These are phyloP conservation scores for Sugiyamaella smithiae DNA, from an alignment of 805 yeast species.

Conservation along the genomic window DNA sequence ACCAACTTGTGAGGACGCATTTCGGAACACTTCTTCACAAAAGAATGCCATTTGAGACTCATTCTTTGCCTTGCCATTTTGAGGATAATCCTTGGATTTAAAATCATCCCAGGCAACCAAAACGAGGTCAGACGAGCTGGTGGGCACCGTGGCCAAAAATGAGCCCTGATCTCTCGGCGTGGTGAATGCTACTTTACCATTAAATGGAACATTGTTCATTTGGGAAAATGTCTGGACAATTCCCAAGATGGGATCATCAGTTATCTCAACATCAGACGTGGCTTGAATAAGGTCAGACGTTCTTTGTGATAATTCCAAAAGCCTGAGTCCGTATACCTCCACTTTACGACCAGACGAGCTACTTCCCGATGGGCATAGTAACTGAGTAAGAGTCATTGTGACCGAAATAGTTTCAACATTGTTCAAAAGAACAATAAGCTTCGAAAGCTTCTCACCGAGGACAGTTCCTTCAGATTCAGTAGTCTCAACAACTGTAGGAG, in stretches of 20 bases:
- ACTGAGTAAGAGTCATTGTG: conserved; percentile 30
- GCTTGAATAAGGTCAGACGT: conserved; percentile 70
- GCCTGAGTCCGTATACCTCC: conserved; percentile 50
- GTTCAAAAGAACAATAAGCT: conserved; percentile 28
- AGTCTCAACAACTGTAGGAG: conserved; percentile 20
- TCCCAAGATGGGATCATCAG: conserved; percentile 18
- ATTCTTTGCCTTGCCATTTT: background rate
- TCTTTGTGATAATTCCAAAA: conserved; percentile 61
- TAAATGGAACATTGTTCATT: conserved; percentile 17
- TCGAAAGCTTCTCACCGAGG: conserved; percentile 14
- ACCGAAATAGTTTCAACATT: conserved; percentile 33
- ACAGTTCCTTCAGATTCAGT: background rate
- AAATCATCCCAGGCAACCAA: conserved; percentile 14
- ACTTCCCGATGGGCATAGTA: conserved; percentile 22
- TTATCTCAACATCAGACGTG: conserved; percentile 38
- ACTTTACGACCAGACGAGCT: conserved; percentile 20
- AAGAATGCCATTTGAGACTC: conserved; percentile 2
- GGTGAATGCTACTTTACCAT: conserved; percentile 17
- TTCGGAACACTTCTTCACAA: conserved; percentile 9
- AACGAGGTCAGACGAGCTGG: conserved; percentile 8
- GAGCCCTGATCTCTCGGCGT: conserved; percentile 15
- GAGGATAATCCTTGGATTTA: conserved; percentile 9
- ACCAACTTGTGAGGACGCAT: conserved; percentile 15
- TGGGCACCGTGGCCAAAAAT: conserved; percentile 5
- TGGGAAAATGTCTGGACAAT: conserved; percentile 20